Evolutionary conservation across 495 filamentous ascomycete genomes (phyloP).

Genomic region (Hypoxylon fuscum): DNA sequence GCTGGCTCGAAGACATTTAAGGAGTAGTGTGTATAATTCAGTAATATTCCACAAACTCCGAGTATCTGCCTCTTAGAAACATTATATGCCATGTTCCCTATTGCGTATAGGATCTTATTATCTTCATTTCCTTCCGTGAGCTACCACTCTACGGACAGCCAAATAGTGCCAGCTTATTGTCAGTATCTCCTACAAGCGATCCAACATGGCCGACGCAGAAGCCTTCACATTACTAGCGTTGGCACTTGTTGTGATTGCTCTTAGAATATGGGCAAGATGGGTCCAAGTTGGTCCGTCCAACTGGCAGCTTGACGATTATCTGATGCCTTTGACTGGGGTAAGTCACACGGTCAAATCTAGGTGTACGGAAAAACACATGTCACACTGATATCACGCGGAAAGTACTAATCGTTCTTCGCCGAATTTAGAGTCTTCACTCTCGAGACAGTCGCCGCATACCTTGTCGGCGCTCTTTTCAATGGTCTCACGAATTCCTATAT

Average conservation of each 20-base stretch:
- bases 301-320: constrained; percentile 65
- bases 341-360: constrained; percentile 21
- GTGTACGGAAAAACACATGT: not conserved
- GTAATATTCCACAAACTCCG: too few relatives aligned
- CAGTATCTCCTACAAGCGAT: too few relatives aligned
- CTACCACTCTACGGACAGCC: too few relatives aligned
- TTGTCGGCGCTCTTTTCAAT: constrained; percentile 52
- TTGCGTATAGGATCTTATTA: too few relatives aligned
- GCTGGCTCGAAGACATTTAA: too few relatives aligned
- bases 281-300: constrained; percentile 58
- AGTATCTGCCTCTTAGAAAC: too few relatives aligned
- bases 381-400: too few relatives aligned
- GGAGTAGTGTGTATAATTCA: too few relatives aligned
- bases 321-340: constrained; percentile 66
- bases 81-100: too few relatives aligned
- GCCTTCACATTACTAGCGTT: constrained; percentile 62
- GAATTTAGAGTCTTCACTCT: constrained; percentile 44
- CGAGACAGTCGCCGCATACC: constrained; percentile 47
- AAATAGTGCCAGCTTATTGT: too few relatives aligned
- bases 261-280: constrained; percentile 60
- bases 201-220: constrained; percentile 45
- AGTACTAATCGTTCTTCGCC: not conserved
- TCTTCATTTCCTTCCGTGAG: too few relatives aligned
- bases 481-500: constrained; percentile 70
- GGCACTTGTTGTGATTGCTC: constrained; percentile 57